phyloP scores from a whole-genome alignment of 2,329 filamentous ascomycete genomes.

The Trichoderma afroharzianum region DNA sequence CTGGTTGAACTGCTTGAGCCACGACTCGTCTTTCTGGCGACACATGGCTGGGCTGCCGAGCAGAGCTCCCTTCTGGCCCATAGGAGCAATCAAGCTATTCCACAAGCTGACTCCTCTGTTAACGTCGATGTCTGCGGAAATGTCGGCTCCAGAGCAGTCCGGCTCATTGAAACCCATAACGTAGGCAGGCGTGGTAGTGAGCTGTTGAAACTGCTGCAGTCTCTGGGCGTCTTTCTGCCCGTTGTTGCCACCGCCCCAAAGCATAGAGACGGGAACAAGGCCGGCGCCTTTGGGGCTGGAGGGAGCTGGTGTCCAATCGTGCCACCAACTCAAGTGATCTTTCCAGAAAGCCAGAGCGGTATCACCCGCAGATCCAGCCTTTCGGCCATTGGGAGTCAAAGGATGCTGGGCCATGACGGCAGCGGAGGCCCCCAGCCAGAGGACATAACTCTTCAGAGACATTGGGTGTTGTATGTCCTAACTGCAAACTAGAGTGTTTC shows the following conservation, averaged over 20 bases:
- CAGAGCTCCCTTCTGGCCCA: slow-evolving; percentile 57
- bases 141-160: slow-evolving; percentile 17
- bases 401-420: slow-evolving; percentile 2
- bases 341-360: slow-evolving; percentile 16
- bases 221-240: slow-evolving; percentile 15
- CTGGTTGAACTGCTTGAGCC: slow-evolving; percentile 19
- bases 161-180: slow-evolving; percentile 21
- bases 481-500: neutral
- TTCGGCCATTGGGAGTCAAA: slow-evolving; percentile 17
- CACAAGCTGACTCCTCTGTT: slow-evolving; percentile 41
- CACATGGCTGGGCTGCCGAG: slow-evolving; percentile 55
- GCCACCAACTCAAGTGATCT: slow-evolving; percentile 21
- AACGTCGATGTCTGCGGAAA: slow-evolving; percentile 20
- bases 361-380: slow-evolving; percentile 20
- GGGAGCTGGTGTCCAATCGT: slow-evolving; percentile 20
- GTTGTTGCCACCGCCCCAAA: slow-evolving; percentile 21
- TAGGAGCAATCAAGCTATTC: slow-evolving; percentile 61
- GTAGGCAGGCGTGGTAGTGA: slow-evolving; percentile 15
- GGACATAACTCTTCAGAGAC: slow-evolving; percentile 16
- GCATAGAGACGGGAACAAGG: slow-evolving; percentile 20
- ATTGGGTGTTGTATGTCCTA: neutral
- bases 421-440: neutral
- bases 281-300: slow-evolving; percentile 2
- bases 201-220: slow-evolving; percentile 16
- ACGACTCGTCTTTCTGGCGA: slow-evolving; percentile 42